These are phyloP conservation scores for Chalaropsis thielavioides DNA, from an alignment of 2,329 filamentous ascomycete genomes.

Conservation along the genomic window DNA sequence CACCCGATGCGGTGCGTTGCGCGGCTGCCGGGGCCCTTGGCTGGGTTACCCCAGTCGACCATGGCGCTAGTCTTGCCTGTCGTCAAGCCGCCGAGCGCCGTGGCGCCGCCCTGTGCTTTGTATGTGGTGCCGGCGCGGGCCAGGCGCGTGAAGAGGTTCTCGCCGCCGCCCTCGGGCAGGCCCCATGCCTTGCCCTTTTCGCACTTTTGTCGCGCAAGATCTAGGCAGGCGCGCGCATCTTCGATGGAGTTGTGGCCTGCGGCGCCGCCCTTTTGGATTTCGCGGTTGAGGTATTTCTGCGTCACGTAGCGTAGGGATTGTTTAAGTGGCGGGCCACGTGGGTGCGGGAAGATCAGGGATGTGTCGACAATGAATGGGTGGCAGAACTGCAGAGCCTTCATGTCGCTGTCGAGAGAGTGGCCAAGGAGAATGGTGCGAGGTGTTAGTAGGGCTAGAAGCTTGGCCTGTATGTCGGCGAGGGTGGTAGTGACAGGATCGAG, in stretches of 20 bases:
- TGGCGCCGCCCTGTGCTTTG: conserved; percentile 43
- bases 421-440: conserved; percentile 62
- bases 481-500: conserved; percentile 72
- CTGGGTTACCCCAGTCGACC: conserved; percentile 78
- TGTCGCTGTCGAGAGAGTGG: conserved; percentile 69
- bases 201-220: conserved; percentile 89
- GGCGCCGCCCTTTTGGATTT: conserved; percentile 70
- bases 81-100: conserved; percentile 40
- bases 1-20: conserved; percentile 44
- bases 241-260: conserved; percentile 81
- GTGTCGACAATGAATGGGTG: conserved; percentile 94
- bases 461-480: conserved; percentile 65
- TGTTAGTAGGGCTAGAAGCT: conserved; percentile 56
- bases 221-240: conserved; percentile 79
- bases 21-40: conserved; percentile 40
- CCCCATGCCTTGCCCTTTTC: conserved; percentile 85
- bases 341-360: conserved; percentile 76
- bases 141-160: conserved; percentile 81
- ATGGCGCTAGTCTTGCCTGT: conserved; percentile 54
- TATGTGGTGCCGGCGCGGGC: conserved; percentile 47
- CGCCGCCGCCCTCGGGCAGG: conserved; percentile 59
- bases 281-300: conserved; percentile 69
- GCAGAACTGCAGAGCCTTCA: conserved; percentile 69
- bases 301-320: conserved; percentile 80
- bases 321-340: conserved; percentile 76